Evolutionary conservation across 306 rosid species (phyloP), one percentile per base, ranked within the genome.

Genomic region (Echinosophora koreensis): DNA sequence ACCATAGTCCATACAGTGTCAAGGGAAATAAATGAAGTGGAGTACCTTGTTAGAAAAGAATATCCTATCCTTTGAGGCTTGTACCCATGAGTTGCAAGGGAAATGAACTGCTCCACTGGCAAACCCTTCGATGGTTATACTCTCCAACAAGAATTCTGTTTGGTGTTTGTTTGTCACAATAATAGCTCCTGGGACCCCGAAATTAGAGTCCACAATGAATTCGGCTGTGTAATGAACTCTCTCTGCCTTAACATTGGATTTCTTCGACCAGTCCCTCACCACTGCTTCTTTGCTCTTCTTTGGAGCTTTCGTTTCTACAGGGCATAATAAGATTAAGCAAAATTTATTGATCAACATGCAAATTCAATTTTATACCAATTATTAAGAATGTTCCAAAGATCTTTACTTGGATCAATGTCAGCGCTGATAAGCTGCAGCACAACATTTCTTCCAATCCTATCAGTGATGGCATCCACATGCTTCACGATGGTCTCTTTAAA

Each of bases 51-150:
- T 93, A n/a, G 91, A 86, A 81, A 93, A 93, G 83, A 93, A 88
- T 34, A 90, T 88, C 77, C 97, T 85, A 80, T 89, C 84, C 79
- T 88, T 92, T 44, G 59, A 82, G 62, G 97, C 59, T 73, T 89
- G 96, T 27, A 93, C 89, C 96, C 94, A 93, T 8, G 97, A 93
- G 58, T 89, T 90, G 77, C 94, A 91, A 57, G 94, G 94, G 82
- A 93, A 93, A 86, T 89, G 97, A 47, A 93, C 69, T 12, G 94
- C 88, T 74, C 91, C 97, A 64, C 86, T 79, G 6, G 83, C 92
- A 68, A 93, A 93, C 10, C 91, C 94, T 84, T 93, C 96, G 63
- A 93, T 47, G 60, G 94, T 85, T 73, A 93, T 88, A 1, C 86
- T 84, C 72, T 93, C 97, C 64, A 93, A 67, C 74, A 81, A 90